Evolutionary conservation across 495 filamentous ascomycete species (phyloP).

Genomic region (Neurospora tetrasperma): DNA sequence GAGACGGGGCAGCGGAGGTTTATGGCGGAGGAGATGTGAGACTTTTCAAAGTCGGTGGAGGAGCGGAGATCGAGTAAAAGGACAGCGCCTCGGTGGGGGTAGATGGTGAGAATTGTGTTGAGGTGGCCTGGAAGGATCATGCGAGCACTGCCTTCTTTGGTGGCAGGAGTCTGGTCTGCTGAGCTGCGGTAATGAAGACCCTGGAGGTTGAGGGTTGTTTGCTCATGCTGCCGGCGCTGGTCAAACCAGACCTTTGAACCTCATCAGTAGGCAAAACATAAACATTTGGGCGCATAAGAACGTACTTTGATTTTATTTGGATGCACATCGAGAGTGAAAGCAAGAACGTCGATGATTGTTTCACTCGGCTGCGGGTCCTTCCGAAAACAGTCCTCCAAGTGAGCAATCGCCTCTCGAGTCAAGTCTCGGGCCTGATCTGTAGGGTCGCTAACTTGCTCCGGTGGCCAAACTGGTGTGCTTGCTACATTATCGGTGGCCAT

Average conservation of each 20-base stretch:
- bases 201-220: constrained; percentile 28
- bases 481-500: not conserved
- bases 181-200: constrained; percentile 18
- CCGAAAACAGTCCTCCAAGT: constrained; percentile 36
- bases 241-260: constrained; percentile 31
- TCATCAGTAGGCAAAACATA: not conserved
- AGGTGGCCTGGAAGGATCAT: constrained; percentile 41
- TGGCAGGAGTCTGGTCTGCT: constrained; percentile 15
- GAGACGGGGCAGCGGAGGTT: constrained; percentile 35
- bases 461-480: not conserved
- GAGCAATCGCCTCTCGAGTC: constrained; percentile 2
- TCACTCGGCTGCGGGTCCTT: constrained; percentile 27
- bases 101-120: constrained; percentile 36
- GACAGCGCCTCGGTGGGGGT: constrained; percentile 24
- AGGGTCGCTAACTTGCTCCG: not conserved
- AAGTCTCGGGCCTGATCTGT: not conserved
- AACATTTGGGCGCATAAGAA: not conserved
- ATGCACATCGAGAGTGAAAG: constrained; percentile 33
- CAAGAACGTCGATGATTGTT: constrained; percentile 28
- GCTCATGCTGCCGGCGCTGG: constrained; percentile 32
- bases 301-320: constrained; percentile 24
- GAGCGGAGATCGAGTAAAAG: constrained; percentile 37
- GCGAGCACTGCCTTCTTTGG: constrained; percentile 15
- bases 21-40: constrained; percentile 37
- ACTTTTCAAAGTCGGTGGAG: constrained; percentile 31